A percentile compares a stretch with the other conserved stretches of the same genome.
phyloP scores from a whole-genome alignment of 352 stramenopile genomes.

The Pythium monospermum region DNA sequence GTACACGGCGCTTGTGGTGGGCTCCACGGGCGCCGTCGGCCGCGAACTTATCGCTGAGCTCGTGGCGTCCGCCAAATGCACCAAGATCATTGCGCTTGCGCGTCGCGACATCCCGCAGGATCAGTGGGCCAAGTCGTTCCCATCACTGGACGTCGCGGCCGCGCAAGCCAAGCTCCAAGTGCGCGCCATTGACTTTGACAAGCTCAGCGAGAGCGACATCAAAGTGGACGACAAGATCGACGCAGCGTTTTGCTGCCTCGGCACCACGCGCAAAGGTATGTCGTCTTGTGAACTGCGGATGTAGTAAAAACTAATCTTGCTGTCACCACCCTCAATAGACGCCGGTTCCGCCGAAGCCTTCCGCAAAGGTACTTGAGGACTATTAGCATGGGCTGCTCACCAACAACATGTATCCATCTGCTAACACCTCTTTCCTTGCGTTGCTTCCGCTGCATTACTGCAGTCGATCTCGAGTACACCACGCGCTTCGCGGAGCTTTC shows the following conservation, averaged over 20 bases:
- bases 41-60: conserved; percentile 68
- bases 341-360: conserved; percentile 18
- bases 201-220: conserved; percentile 30
- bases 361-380: too few relatives aligned
- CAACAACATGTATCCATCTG: conserved; percentile 1
- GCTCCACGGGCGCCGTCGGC: conserved; percentile 65
- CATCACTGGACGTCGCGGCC: conserved; percentile 29
- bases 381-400: conserved; percentile 6
- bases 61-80: conserved; percentile 45
- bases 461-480: conserved; percentile 73
- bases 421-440: background rate
- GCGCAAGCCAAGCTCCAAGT: conserved; percentile 52
- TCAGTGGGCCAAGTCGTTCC: conserved; percentile 38
- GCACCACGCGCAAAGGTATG: conserved; percentile 62
- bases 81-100: conserved; percentile 51
- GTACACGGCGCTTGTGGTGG: conserved; percentile 69
- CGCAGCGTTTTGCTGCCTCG: conserved; percentile 65
- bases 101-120: conserved; percentile 48
- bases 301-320: too few relatives aligned
- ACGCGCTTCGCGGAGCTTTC: conserved; percentile 44
- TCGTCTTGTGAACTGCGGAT: background rate
- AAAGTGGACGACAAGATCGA: conserved; percentile 41
- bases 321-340: too few relatives aligned
- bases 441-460: background rate
- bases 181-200: conserved; percentile 48